Percentiles rank a stretch among this genome's conserved stretches.
phyloP scores from a whole-genome alignment of 805 yeast species.

The Candida schatavii region DNA sequence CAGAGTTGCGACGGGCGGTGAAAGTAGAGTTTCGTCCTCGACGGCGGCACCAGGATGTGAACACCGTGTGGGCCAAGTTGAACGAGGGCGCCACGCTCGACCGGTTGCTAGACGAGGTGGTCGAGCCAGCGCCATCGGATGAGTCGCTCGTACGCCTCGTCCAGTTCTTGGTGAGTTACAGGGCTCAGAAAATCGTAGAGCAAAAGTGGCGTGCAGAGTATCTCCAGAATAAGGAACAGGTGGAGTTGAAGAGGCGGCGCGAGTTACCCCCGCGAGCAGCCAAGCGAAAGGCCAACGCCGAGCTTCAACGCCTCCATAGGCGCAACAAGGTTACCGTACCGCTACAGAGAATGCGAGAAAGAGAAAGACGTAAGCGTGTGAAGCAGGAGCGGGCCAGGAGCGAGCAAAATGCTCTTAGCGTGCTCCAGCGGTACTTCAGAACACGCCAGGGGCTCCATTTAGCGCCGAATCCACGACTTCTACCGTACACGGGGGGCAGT shows the following conservation, averaged over 20 bases:
- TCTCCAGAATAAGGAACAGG: constrained; percentile 1
- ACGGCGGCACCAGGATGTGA: background rate
- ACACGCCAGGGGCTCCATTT: constrained; percentile 20
- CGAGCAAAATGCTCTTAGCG: constrained; percentile 7
- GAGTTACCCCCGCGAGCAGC: background rate
- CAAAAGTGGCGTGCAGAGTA: constrained; percentile 19
- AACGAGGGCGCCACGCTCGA: constrained; percentile 13
- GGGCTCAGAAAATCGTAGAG: constrained; percentile 9
- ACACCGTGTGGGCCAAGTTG: constrained; percentile 8
- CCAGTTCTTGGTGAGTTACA: constrained; percentile 6
- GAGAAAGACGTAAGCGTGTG: background rate
- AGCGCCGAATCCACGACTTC: constrained; percentile 30
- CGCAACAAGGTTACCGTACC: too few species aligned
- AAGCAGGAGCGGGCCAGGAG: constrained; percentile 3
- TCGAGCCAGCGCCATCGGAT: background rate
- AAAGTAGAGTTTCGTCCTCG: constrained; percentile 14
- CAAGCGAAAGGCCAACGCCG: background rate
- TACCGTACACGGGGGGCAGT: constrained; percentile 22
- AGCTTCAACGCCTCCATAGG: background rate
- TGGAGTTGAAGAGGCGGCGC: constrained; percentile 7
- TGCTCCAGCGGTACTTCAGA: constrained; percentile 28
- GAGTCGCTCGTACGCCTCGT: background rate
- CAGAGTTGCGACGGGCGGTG: constrained; percentile 16
- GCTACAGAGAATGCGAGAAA: background rate
- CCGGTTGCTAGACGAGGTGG: constrained; percentile 6